phyloP scores from a whole-genome alignment of 140 eudicot genomes.

The Cichorium intybus region DNA sequence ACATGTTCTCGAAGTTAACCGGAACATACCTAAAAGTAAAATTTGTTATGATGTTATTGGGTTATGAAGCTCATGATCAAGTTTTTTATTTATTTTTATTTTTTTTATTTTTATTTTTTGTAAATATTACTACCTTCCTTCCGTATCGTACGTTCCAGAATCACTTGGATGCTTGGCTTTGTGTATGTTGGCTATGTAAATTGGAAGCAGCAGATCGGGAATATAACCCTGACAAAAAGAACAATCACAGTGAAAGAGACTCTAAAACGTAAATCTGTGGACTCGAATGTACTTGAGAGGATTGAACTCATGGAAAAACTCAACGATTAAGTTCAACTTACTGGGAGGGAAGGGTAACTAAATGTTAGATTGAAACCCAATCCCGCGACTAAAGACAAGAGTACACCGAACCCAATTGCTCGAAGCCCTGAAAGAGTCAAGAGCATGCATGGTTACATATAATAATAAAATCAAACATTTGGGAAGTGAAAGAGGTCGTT shows the following conservation, averaged over 20 bases:
- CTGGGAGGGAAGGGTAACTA: conserved; percentile 8
- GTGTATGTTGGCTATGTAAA: conserved; percentile 60
- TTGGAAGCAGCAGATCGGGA: conserved; percentile 48
- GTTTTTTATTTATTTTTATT: background rate
- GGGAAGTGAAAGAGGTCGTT: background rate
- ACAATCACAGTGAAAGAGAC: background rate
- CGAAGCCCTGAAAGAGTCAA: conserved; percentile 10
- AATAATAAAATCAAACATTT: background rate
- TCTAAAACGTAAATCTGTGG: too few species aligned
- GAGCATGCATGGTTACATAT: background rate
- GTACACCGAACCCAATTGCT: conserved; percentile 2
- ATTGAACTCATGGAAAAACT: background rate
- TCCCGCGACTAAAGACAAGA: background rate
- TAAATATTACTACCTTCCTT: conserved; percentile 49
- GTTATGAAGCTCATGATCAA: too few species aligned
- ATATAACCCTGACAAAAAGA: conserved; percentile 43
- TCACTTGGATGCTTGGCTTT: conserved; percentile 68
- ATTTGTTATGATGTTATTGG: background rate
- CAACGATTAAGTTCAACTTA: background rate
- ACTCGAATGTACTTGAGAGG: background rate
- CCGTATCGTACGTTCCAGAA: conserved; percentile 59
- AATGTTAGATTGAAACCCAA: background rate
- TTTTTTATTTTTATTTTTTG: too few species aligned
- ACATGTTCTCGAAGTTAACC: conserved; percentile 49
- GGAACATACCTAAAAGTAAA: conserved; percentile 41